Evolutionary conservation across 192 early-diverging fungal species (phyloP), one percentile per base, ranked within the genome.

Genomic region (Coemansia sp.): DNA sequence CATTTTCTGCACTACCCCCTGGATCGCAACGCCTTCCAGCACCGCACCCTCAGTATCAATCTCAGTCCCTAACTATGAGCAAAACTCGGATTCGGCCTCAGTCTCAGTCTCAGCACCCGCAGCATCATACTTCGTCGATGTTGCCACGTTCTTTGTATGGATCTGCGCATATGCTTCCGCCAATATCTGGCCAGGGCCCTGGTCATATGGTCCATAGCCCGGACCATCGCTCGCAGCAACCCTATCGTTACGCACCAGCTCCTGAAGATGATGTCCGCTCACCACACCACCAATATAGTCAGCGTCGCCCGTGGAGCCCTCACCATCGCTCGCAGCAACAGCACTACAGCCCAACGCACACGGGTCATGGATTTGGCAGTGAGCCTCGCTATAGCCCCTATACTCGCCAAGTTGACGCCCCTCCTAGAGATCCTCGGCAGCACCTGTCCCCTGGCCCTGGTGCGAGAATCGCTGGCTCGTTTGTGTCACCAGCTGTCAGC

Each of bases 261-360:
- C 22, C 64, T 16, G 72, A 78, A 5, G 77, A 78, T 7, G 61
- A 71, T 54, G 36, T n/a, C 64, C 51, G 47, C 49, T 46, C 31
- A 1, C 66, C 64, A n/a, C 74, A 63, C 13, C 62, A 70, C 33
- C 67, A 76, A 33, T 76, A 66, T 61, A 41, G 49, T 0, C 76
- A 68, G 70, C 76, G 75, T 41, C 75, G 75, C 38, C 76, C 81
- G 12, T 82, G 80, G 80, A 82, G 80, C 57, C 81, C 81, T n/a
- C 81, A 83, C 52, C 81, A 66, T 33, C 76, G 81, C 47, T 29
- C 69, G 3, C 79, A 82, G 65, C 72, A 65, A n/a, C 70, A 67
- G 65, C 75, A 72, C 52, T 77, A 67, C 40, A 75, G 63, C 55
- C 70, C 81, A 8, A 70, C 76, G 13, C 76, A 77, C 18, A 41